A percentile compares a stretch with the other conserved stretches of the same genome.
Evolutionary conservation across 345 rosid species (phyloP).

Genomic region (Psidium friedrichsthalianum): DNA sequence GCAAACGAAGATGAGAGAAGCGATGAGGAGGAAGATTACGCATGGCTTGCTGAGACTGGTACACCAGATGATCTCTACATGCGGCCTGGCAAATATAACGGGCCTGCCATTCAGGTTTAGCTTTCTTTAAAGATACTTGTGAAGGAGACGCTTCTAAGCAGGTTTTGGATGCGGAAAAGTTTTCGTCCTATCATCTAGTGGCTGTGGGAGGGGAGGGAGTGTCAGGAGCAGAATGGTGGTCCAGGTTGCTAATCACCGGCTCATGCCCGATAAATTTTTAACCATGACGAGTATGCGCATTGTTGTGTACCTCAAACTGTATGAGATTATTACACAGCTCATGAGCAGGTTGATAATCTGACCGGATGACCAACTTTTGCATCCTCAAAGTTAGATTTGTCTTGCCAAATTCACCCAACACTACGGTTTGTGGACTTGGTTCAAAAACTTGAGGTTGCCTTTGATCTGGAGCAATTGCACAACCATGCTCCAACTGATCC

Average conservation of each 20-base stretch:
- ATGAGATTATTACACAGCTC: background rate
- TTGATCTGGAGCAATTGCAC: background rate
- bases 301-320: background rate
- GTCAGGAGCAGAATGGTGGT: background rate
- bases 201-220: background rate
- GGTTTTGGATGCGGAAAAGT: background rate
- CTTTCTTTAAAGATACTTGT: background rate
- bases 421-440: background rate
- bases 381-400: background rate
- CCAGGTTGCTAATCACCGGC: background rate
- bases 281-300: background rate
- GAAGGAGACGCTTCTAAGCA: background rate
- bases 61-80: slow-evolving; percentile 70
- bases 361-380: background rate
- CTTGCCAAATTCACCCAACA: background rate
- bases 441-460: background rate
- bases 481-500: background rate
- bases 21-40: slow-evolving; percentile 55
- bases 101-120: slow-evolving; percentile 52
- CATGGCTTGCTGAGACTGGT: slow-evolving; percentile 78
- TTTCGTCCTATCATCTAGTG: background rate
- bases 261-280: background rate
- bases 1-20: slow-evolving; percentile 28
- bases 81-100: slow-evolving; percentile 58
- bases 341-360: background rate